Base-by-base conservation (phyloP, 164 flowering plant species). In the Platanus orientalis region DNA sequence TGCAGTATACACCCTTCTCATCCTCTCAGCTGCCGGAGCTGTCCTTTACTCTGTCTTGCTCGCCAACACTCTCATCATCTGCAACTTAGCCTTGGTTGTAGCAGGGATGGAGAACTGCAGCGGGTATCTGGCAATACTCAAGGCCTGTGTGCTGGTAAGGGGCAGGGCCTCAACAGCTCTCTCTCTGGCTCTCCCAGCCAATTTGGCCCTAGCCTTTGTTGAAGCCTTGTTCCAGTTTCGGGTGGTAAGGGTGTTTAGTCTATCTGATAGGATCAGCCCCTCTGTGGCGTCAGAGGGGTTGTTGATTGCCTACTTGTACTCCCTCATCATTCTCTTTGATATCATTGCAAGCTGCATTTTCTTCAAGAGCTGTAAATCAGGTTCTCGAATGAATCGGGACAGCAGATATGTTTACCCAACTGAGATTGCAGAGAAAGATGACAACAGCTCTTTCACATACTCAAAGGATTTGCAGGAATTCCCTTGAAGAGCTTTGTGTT, bases 251-350 rank as follows among this genome's bases (percentile, higher is more conserved):
- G 66, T 62, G 42, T 76, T 70, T 63, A 52, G 42, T 42, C 32
- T 42, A 16, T 36, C 60, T 36, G 62, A 51, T 55, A 57, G 49
- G 20, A 9, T 59, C 21, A 29, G 61, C 29, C 44, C 47, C 19
- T 56, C 70, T 7, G 30, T 75, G 56, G 81, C 68, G n/a, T 61
- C 77, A 16, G 94, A 88, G 60, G 87, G 78, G 6, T 30, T 79
- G 5, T 58, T 88, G 49, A 75, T 88, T 36, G 80, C 81, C 44
- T 85, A 81, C 54, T 25, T 85, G 54, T 82, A 83, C 70, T 78
- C 90, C 1, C 29, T 84, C 29, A 19, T 88, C 12, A 40, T 79
- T 13, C 72, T 83, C 13, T 64, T 83, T 16, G 94, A 87, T 28
- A 75, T 84, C 9, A 65, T 85, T 36, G 61, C 68, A 7, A 66